Percentiles rank a stretch among this genome's conserved stretches.
Evolutionary conservation across 139 green algal genomes (phyloP).

Genomic region (Tetradesmus obliquus): DNA sequence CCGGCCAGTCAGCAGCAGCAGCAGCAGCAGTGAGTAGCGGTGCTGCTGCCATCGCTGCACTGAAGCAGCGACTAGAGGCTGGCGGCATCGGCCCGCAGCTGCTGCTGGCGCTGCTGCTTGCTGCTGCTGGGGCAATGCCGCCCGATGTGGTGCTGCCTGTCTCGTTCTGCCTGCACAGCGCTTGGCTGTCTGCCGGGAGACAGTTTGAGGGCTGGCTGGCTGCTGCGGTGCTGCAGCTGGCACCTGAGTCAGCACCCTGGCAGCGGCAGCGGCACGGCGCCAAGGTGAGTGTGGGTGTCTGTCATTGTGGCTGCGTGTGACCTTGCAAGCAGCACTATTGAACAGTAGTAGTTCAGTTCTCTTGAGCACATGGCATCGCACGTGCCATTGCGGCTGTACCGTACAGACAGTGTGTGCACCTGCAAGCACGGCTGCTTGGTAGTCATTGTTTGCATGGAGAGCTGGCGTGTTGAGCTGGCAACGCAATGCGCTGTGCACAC

Average conservation of each 20-base stretch:
- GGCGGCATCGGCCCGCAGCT: constrained; percentile 37
- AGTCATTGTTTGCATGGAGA: too few relatives aligned
- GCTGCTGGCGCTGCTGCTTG: constrained; percentile 55
- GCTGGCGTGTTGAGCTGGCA: too few relatives aligned
- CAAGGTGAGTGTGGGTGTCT: constrained; percentile 10
- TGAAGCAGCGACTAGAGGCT: constrained; percentile 33
- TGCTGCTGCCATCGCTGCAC: neutral
- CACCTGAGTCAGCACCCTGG: constrained; percentile 55
- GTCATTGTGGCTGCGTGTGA: too few relatives aligned
- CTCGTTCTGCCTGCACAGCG: constrained; percentile 52
- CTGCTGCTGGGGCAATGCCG: constrained; percentile 62
- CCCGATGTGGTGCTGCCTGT: constrained; percentile 62
- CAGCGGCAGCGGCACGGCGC: constrained; percentile 36
- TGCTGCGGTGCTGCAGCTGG: constrained; percentile 39
- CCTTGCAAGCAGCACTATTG: too few relatives aligned
- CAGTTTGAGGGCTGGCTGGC: constrained; percentile 54
- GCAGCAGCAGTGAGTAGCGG: constrained; percentile 6
- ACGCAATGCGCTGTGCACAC: too few relatives aligned
- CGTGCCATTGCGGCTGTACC: too few relatives aligned
- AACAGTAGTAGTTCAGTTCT: too few relatives aligned
- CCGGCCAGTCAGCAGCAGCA: neutral
- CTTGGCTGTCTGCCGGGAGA: constrained; percentile 53
- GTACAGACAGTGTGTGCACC: too few relatives aligned
- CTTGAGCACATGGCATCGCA: too few relatives aligned
- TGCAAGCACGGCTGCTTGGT: too few relatives aligned